Conservation (phyloP, 208 protist species). For the Trypanosoma scelopori region DNA sequence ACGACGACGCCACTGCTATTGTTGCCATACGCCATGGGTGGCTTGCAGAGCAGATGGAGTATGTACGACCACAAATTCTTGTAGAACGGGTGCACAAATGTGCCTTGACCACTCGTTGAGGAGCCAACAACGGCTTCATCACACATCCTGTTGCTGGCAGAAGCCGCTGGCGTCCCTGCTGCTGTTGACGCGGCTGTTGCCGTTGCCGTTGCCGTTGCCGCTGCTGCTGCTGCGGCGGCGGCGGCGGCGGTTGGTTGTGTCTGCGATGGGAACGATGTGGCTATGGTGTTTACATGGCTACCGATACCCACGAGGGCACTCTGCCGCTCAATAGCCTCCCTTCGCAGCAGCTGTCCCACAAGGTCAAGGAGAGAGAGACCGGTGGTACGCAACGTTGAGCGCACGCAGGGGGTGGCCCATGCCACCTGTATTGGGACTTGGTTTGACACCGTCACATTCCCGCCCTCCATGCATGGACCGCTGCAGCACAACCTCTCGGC, state of each 20-base stretch:
- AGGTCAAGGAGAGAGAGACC: conserved; percentile 52
- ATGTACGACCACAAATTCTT: conserved; percentile 60
- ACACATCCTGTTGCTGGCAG: conserved; percentile 5
- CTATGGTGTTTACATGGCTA: conserved; percentile 58
- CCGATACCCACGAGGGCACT: conserved; percentile 58
- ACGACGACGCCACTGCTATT: not conserved
- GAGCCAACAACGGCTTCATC: conserved; percentile 25
- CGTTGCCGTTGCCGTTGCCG: no score
- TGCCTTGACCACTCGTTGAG: not conserved
- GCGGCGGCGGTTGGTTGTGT: not conserved
- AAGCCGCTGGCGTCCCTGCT: no score
- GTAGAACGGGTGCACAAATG: conserved; percentile 75
- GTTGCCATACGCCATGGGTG: conserved; percentile 21
- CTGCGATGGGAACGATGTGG: conserved; percentile 17
- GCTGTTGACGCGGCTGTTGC: not conserved
- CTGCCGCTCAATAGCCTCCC: conserved; percentile 62
- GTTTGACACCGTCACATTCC: not conserved
- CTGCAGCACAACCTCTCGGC: conserved; percentile 31
- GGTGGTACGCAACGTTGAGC: conserved; percentile 32
- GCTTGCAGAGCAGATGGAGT: conserved; percentile 30
- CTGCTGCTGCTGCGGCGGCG: not conserved
- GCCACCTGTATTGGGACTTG: not conserved
- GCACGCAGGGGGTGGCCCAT: conserved; percentile 18
- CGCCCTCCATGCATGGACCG: conserved; percentile 1
- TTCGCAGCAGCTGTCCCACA: conserved; percentile 70